Evolutionary conservation across 768 basidiomycete genomes (phyloP).

Genomic region (Pleurotus sapidus): DNA sequence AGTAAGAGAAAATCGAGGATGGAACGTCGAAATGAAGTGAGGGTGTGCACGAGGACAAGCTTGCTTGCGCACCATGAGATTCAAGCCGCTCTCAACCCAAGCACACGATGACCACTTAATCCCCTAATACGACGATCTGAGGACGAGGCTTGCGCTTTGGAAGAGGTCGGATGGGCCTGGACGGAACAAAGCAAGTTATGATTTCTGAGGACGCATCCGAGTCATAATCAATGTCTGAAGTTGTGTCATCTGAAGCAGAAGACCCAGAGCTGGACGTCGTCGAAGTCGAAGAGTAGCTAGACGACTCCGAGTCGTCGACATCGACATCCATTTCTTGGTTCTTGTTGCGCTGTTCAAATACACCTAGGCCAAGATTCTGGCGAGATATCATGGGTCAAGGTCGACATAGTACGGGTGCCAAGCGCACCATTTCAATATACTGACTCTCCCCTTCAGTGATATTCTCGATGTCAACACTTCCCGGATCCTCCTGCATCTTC

Average conservation of each 20-base stretch:
- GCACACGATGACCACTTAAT: not conserved
- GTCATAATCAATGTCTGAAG: constrained; percentile 1
- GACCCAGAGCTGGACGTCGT: not conserved
- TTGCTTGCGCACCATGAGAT: constrained; percentile 2
- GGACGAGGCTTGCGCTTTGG: constrained; percentile 7
- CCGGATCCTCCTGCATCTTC: constrained; percentile 44
- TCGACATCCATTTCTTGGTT: constrained; percentile 4
- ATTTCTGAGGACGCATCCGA: constrained; percentile 9
- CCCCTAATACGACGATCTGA: constrained; percentile 3
- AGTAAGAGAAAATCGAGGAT: not conserved
- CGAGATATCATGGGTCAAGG: not conserved
- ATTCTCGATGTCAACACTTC: constrained; percentile 70
- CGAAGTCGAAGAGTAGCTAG: constrained; percentile 7
- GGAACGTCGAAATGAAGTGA: not conserved
- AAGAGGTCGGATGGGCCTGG: constrained; percentile 6
- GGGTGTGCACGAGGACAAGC: not conserved
- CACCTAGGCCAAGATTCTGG: constrained; percentile 64
- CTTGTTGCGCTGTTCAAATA: constrained; percentile 41
- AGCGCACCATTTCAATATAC: constrained; percentile 66
- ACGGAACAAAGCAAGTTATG: constrained; percentile 6
- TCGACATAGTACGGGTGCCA: not conserved
- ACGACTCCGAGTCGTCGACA: constrained; percentile 26
- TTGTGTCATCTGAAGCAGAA: not conserved
- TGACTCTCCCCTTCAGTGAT: constrained; percentile 41
- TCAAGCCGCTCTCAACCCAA: not conserved